A percentile compares a stretch with the other conserved stretches of the same genome.
These are phyloP conservation scores for Podospora anserina DNA, from an alignment of 495 filamentous ascomycete species.

Conservation along the genomic window DNA sequence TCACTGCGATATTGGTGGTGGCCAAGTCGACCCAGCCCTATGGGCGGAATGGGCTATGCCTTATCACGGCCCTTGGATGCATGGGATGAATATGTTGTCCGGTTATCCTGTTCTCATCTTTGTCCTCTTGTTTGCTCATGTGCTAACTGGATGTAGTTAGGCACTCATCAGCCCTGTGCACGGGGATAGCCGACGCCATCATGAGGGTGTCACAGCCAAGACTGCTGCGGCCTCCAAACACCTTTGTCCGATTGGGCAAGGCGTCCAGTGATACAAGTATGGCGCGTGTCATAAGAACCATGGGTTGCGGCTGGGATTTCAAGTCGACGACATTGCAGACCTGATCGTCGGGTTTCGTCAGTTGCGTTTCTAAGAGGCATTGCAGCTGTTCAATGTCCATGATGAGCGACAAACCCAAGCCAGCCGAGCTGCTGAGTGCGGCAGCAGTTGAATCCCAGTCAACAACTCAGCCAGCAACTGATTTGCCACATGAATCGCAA, in stretches of 20 bases:
- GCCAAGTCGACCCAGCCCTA: neutral
- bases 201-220: neutral
- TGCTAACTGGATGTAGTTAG: neutral
- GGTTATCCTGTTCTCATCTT: neutral
- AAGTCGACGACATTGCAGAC: neutral
- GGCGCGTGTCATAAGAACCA: too few relatives aligned
- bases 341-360: too few relatives aligned
- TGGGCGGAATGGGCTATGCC: constrained; percentile 1
- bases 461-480: neutral
- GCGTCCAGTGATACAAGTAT: neutral
- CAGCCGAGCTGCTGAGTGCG: neutral
- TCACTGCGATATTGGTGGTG: constrained; percentile 11
- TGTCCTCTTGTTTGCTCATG: neutral
- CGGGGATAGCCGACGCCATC: neutral
- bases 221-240: neutral
- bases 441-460: neutral
- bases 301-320: neutral
- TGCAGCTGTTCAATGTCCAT: neutral
- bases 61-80: neutral
- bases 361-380: neutral
- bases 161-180: neutral
- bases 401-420: neutral
- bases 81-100: neutral
- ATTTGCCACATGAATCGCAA: neutral
- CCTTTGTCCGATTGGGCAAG: neutral